Percentiles rank a stretch among this genome's conserved stretches.
Conservation (phyloP, 768 basidiomycete species). For the Panaeolus papilionaceus region DNA sequence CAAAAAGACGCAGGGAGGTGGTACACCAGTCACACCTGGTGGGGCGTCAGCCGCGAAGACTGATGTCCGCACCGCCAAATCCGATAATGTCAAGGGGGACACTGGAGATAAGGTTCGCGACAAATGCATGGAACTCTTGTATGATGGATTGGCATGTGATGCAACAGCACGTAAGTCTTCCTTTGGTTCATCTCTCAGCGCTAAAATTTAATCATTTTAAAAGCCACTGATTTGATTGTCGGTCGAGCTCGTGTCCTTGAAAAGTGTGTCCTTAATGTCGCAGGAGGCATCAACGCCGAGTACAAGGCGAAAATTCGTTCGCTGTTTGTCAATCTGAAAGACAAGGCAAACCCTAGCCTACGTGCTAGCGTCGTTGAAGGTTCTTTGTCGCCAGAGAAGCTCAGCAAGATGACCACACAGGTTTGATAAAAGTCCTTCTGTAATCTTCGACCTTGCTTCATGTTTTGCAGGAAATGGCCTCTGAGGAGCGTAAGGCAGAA, state of each 20-base stretch:
- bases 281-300: constrained; percentile 46
- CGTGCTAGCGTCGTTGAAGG: constrained; percentile 88
- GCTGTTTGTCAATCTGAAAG: constrained; percentile 92
- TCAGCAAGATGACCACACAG: constrained; percentile 83
- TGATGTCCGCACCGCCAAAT: constrained; percentile 62
- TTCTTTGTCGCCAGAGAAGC: constrained; percentile 68
- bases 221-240: constrained; percentile 75
- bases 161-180: constrained; percentile 81
- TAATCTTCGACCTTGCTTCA: constrained; percentile 1
- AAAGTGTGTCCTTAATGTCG: constrained; percentile 59
- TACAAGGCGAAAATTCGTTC: constrained; percentile 88
- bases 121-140: constrained; percentile 88
- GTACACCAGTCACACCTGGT: constrained; percentile 44
- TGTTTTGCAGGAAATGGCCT: constrained; percentile 86
- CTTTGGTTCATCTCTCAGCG: background rate
- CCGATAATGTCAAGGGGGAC: constrained; percentile 68
- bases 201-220: constrained; percentile 5
- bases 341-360: constrained; percentile 89
- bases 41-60: constrained; percentile 37
- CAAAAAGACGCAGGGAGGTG: constrained; percentile 39
- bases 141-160: constrained; percentile 89
- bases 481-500: constrained; percentile 86
- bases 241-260: constrained; percentile 76
- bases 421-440: constrained; percentile 44
- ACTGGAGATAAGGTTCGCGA: constrained; percentile 81